Conservation (phyloP, 208 protist species). For the Zelonia costaricensis region DNA sequence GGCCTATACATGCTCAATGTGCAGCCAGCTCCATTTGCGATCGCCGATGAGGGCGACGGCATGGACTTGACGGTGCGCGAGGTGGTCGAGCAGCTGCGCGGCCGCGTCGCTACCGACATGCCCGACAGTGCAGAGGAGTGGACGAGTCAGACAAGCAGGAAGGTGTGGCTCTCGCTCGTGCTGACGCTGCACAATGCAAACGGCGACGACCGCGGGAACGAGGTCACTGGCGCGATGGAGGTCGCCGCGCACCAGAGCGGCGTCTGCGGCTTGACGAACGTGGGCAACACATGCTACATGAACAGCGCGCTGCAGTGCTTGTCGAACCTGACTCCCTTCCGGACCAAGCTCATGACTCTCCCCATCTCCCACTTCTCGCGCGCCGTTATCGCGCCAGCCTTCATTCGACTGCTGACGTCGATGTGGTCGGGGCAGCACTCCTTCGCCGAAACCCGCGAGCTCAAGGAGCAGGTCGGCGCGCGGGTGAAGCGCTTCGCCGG, state of each 20-base stretch:
- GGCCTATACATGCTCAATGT: constrained; percentile 21
- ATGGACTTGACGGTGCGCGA: constrained; percentile 33
- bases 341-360: constrained; percentile 60
- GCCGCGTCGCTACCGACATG: constrained; percentile 23
- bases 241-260: constrained; percentile 36
- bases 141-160: constrained; percentile 7
- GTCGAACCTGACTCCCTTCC: constrained; percentile 78
- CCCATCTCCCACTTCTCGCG: constrained; percentile 58
- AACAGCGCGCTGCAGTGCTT: constrained; percentile 91
- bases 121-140: constrained; percentile 16
- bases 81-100: constrained; percentile 19
- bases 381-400: constrained; percentile 43
- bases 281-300: constrained; percentile 95
- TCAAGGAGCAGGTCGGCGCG: constrained; percentile 66
- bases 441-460: constrained; percentile 43
- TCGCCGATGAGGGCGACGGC: constrained; percentile 19
- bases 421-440: constrained; percentile 63
- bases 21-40: constrained; percentile 4
- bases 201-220: constrained; percentile 13
- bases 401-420: constrained; percentile 46
- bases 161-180: constrained; percentile 24
- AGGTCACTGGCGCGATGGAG: constrained; percentile 32
- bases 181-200: constrained; percentile 26
- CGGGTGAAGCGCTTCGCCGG: constrained; percentile 60
- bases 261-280: constrained; percentile 83